phyloP scores from a whole-genome alignment of 1,284 basidiomycete genomes.

The Phlebopus sp. region DNA sequence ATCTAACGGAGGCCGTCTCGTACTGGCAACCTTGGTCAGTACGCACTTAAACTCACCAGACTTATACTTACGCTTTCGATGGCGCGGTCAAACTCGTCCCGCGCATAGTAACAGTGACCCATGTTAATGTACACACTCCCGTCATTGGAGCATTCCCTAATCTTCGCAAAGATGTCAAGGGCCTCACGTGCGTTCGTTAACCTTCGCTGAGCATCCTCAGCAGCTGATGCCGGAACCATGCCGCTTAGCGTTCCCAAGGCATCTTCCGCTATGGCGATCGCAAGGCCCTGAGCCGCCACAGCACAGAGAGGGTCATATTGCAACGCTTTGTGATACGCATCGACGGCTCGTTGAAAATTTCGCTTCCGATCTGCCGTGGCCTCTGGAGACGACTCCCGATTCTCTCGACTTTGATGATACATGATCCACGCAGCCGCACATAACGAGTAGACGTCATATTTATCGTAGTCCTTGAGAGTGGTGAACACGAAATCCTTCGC shows the following conservation, averaged over 20 bases:
- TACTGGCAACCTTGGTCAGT: constrained; percentile 54
- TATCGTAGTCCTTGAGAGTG: constrained; percentile 80
- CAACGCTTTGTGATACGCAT: constrained; percentile 89
- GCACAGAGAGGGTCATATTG: constrained; percentile 80
- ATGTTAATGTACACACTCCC: constrained; percentile 92
- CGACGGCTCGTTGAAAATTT: constrained; percentile 78
- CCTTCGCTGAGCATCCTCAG: constrained; percentile 65
- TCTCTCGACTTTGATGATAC: constrained; percentile 83
- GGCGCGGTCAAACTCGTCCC: constrained; percentile 91
- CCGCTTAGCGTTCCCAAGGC: constrained; percentile 66
- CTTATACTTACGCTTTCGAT: constrained; percentile 83
- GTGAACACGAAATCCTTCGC: constrained; percentile 85
- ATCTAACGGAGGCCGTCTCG: constrained; percentile 78
- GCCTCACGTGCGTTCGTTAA: constrained; percentile 79
- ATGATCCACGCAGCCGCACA: constrained; percentile 85
- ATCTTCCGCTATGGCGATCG: constrained; percentile 90
- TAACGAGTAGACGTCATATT: constrained; percentile 86
- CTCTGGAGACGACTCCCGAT: constrained; percentile 52
- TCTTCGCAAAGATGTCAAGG: constrained; percentile 82
- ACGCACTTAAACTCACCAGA: background rate
- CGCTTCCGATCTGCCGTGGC: constrained; percentile 71
- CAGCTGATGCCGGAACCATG: constrained; percentile 41
- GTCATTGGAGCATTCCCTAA: constrained; percentile 81
- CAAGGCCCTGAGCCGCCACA: constrained; percentile 89
- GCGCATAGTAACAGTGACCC: constrained; percentile 88